Conservation (phyloP, 371 early-diverging fungal genomes). For the Entomophthora muscae region DNA sequence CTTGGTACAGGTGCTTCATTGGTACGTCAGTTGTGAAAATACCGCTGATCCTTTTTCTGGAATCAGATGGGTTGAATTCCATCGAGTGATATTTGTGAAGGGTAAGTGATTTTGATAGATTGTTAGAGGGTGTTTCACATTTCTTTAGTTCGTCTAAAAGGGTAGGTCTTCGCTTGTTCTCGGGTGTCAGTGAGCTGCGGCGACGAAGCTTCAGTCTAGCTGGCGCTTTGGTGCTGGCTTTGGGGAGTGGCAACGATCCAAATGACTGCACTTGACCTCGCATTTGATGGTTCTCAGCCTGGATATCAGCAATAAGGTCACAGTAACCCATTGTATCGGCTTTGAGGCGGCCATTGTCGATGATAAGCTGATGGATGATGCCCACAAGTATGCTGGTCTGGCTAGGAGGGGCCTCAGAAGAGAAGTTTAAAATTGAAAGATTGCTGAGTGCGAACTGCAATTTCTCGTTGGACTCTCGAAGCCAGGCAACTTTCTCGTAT, state of each 20-base stretch:
- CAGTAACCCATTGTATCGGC: not conserved
- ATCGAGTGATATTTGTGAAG: not conserved
- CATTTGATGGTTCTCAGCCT: not conserved
- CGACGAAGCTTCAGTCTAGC: not conserved
- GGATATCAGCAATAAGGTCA: not conserved
- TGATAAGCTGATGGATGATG: conserved; percentile 2
- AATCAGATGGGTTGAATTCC: not conserved
- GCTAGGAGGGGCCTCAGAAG: not conserved
- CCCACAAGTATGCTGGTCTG: not conserved
- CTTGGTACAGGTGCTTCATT: not conserved
- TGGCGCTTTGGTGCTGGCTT: not conserved
- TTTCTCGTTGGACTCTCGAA: not conserved
- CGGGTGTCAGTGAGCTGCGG: not conserved
- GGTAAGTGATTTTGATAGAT: not conserved
- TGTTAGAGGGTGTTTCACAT: not conserved
- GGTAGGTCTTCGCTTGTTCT: not conserved
- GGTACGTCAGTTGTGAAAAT: not conserved
- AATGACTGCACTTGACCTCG: not conserved
- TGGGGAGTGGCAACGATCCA: not conserved
- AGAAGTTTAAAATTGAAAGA: not conserved
- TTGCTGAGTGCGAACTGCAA: not conserved
- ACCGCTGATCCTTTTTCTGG: not conserved
- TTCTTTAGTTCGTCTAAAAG: not conserved
- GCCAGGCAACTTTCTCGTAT: conserved; percentile 1
- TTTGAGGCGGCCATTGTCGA: not conserved